Percentiles rank a stretch among this genome's conserved stretches.
These are phyloP conservation scores for Globisporangium spinosum DNA, from an alignment of 352 stramenopile species.

Conservation along the genomic window DNA sequence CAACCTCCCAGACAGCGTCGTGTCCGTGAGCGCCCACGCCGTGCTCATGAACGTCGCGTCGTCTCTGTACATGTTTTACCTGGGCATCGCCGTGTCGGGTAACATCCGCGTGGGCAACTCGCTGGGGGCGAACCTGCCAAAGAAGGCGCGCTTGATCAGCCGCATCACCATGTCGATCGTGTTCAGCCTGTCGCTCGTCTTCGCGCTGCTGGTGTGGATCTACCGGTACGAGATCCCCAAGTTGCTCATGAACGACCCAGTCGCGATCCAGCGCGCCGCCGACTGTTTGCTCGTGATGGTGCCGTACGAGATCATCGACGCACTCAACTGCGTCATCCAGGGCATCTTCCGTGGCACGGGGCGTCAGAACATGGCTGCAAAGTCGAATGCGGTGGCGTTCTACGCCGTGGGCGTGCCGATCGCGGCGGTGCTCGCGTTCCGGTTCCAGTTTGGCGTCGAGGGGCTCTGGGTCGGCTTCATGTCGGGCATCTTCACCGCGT, in stretches of 20 bases:
- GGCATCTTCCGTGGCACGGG: constrained; percentile 71
- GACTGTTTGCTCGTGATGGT: constrained; percentile 53
- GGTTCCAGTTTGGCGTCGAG: constrained; percentile 39
- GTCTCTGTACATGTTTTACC: constrained; percentile 74
- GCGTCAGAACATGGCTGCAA: constrained; percentile 58
- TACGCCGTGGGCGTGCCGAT: constrained; percentile 73
- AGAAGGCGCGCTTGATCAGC: constrained; percentile 46
- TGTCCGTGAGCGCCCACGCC: constrained; percentile 64
- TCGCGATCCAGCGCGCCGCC: constrained; percentile 37
- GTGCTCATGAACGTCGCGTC: constrained; percentile 70
- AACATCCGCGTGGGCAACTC: constrained; percentile 78
- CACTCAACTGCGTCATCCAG: constrained; percentile 61
- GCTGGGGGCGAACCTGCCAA: constrained; percentile 56
- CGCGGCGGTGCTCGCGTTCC: constrained; percentile 52
- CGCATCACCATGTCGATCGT: constrained; percentile 34
- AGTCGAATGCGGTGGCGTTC: constrained; percentile 67
- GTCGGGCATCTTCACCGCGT: constrained; percentile 32
- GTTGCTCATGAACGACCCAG: constrained; percentile 37
- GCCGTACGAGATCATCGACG: constrained; percentile 65
- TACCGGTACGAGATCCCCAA: constrained; percentile 39
- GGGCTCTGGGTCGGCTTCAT: constrained; percentile 82
- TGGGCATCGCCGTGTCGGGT: constrained; percentile 52
- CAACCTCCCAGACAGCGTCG: constrained; percentile 49
- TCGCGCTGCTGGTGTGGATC: constrained; percentile 33
- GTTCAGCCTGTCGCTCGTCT: constrained; percentile 26